Conservation (phyloP, 1,139 yeast species). For the Trichomonascaceae sp. region DNA sequence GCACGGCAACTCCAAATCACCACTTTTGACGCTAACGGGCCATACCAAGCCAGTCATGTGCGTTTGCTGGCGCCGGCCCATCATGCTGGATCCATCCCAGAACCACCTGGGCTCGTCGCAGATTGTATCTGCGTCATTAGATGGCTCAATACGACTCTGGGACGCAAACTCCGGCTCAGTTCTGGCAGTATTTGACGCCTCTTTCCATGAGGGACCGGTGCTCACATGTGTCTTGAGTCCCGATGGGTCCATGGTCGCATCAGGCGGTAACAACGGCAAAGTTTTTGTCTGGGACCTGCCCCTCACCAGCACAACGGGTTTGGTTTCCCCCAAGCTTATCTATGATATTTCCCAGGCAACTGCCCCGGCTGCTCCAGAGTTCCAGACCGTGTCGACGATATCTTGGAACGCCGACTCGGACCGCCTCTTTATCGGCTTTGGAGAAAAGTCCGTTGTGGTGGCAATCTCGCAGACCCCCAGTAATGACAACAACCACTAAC, state of each 20-base stretch:
- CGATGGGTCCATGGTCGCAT: conserved; percentile 35
- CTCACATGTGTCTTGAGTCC: conserved; percentile 42
- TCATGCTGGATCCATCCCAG: conserved; percentile 8
- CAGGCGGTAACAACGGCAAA: conserved; percentile 52
- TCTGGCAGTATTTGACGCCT: no score
- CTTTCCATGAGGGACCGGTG: conserved; percentile 38
- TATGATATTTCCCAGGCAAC: no score
- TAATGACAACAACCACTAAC: no score
- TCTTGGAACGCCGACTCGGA: conserved; percentile 17
- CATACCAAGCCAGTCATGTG: conserved; percentile 21
- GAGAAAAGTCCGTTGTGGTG: no score
- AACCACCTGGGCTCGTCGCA: conserved; percentile 6
- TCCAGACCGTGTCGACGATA: no score
- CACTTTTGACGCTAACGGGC: conserved; percentile 18
- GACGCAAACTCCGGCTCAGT: conserved; percentile 36
- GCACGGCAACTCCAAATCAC: conserved; percentile 28
- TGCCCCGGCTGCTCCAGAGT: no score
- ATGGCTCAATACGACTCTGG: conserved; percentile 64
- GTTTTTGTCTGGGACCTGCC: conserved; percentile 40
- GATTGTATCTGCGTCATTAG: conserved; percentile 45
- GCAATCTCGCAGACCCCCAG: no score
- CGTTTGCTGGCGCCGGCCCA: conserved; percentile 20
- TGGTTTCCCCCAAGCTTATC: no score
- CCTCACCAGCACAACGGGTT: no score
- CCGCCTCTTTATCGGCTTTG: conserved; percentile 14